Base-by-base conservation (phyloP, 768 basidiomycete species). In the Coprinellus micaceus region DNA sequence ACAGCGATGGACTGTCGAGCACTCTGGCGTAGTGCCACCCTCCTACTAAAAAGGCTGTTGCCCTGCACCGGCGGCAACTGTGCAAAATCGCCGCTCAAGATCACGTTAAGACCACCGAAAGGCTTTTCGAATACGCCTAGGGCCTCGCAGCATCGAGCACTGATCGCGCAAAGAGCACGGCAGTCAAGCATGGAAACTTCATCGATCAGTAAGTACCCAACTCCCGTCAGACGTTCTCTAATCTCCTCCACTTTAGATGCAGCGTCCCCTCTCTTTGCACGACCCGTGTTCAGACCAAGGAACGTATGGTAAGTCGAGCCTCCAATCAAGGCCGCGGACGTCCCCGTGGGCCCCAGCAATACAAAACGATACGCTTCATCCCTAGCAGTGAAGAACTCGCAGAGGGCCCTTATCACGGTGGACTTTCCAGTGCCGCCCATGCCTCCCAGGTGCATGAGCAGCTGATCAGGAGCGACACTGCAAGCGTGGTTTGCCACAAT, bases 281-380 rank as follows among this genome's bases (percentile, higher is more conserved):
- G 6, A 5, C 40, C 40, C 5, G 15, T 43, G n/a, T 25, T 48
- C 6, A 48, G 11, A 15, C 46, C 28, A 7, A 48, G 24, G 46
- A 17, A 48, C 7, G 46, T 65, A 43, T 71, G 70, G 44, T 69
- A 68, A 2, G 71, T 72, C 1, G 63, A 67, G 0, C 71, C 70
- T 13, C 54, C 57, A 0, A 72, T 15, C 2, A 66, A 21, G 0
- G 63, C 61, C 7, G 71, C 69, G 3, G 67, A 62, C 6, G 63
- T 40, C 0, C 69, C 69, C 10, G 66, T 71, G 2, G 67, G 67
- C 11, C 63, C 67, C 1, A 69, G 46, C 2, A 62, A 22, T 1
- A 63, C 36, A 26, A 67, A 62, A 1, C 62, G 17, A 26, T 62
- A 40, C 2, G 26, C 7, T 51, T 70, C 59, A 11, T 61, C 53